Conservation (phyloP, 768 basidiomycete species). For the Tricholoma sp. region DNA sequence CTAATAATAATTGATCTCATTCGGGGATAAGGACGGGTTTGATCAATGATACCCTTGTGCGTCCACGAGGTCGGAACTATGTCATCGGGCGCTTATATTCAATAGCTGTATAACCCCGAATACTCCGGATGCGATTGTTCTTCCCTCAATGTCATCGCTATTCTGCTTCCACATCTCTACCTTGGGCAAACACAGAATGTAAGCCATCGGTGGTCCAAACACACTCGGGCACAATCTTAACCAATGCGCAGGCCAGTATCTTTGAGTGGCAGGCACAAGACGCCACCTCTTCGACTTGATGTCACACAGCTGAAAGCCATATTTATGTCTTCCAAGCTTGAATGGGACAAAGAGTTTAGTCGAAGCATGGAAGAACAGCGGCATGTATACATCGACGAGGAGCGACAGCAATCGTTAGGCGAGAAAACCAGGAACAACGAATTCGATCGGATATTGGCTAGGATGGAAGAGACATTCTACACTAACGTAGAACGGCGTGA, state of each 20-base stretch:
- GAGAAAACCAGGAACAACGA: not conserved
- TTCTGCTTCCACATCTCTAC: not conserved
- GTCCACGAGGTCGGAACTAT: too few relatives aligned
- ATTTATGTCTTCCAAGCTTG: not conserved
- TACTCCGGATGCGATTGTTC: not conserved
- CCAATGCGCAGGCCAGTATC: not conserved
- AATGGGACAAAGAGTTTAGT: not conserved
- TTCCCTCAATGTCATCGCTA: not conserved
- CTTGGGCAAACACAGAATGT: not conserved
- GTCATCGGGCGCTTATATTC: too few relatives aligned
- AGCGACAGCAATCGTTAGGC: not conserved
- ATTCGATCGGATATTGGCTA: not conserved
- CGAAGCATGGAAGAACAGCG: not conserved
- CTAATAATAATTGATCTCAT: too few relatives aligned
- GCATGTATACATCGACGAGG: not conserved
- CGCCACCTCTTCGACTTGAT: not conserved
- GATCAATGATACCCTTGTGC: too few relatives aligned
- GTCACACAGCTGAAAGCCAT: not conserved
- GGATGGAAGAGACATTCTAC: not conserved
- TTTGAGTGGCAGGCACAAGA: not conserved
- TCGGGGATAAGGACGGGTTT: too few relatives aligned
- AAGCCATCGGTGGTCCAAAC: not conserved
- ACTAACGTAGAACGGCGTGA: not conserved
- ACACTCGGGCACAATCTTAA: not conserved
- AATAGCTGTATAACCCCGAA: too few relatives aligned